Base-by-base conservation (phyloP, 441 rosid species). In the Corymbia calophylla region DNA sequence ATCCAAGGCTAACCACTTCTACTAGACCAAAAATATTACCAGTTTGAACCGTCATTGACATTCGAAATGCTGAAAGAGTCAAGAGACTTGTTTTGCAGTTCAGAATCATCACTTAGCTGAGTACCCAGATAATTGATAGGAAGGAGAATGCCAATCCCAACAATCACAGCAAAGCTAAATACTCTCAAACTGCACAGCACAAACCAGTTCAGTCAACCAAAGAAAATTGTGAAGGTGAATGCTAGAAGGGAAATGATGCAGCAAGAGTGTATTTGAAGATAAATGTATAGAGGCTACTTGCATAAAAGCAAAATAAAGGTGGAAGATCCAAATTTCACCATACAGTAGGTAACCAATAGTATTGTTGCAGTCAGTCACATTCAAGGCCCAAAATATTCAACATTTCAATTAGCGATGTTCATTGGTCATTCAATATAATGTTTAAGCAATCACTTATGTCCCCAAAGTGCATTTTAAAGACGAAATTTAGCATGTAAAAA, bases 31-130 rank as follows among this genome's bases (percentile, higher is more conserved):
- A 53, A 32, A 23, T 81, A 87, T 91, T 92, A 98, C 99, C 97
- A 93, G 89, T 95, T 94, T 90, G 99, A 98, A 87, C 99, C 99
- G 81, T 95, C 91, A 80, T 96, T 89, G 77, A 98, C 99, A 92
- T 98, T 98, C 39, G 99, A 96, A 90, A 97, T 95, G 90, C 98
- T 95, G 94, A 98, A 97, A 16, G 95, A 93, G 35, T 96, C 99
- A 91, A 98, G 91, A 89, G 99, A 94, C 91, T 93, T 96, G 87
- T 93, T 93, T 21, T 96, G 92, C 87, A 98, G 90, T 91, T 95
- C 93, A 88, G 94, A 92, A 91, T 95, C 98, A 81, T 92, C 92
- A 60, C 88, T 89, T 47, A 96, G 90, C 92, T 97, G 98, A 64
- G 92, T 95, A 77, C 99, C 99, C 92, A 94, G 89, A 93, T 93